These are phyloP conservation scores for Dactylellina haptotyla DNA, from an alignment of 2,329 filamentous ascomycete species.

Conservation along the genomic window DNA sequence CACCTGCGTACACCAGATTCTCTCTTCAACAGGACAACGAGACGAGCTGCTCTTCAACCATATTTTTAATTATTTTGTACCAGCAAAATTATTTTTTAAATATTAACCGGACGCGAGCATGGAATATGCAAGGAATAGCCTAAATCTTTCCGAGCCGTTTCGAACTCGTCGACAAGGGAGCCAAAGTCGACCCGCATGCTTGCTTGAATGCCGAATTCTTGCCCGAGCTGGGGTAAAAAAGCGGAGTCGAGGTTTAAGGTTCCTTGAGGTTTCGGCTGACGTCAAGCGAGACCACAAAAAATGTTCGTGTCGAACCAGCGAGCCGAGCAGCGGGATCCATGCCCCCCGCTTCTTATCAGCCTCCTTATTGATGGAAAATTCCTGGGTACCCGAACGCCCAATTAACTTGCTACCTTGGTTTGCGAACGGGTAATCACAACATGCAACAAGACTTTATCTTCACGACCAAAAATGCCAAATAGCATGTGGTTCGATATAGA, in stretches of 20 bases:
- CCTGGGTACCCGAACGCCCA: not conserved
- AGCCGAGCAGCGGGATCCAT: slow-evolving; percentile 25
- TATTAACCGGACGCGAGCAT: slow-evolving; percentile 6
- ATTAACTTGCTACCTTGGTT: slow-evolving; percentile 26
- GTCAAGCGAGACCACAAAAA: slow-evolving; percentile 31
- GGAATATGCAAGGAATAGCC: slow-evolving; percentile 15
- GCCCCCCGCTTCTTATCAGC: slow-evolving; percentile 11
- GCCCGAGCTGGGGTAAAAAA: slow-evolving; percentile 34
- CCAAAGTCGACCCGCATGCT: not conserved
- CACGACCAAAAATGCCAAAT: not conserved
- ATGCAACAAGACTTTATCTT: slow-evolving; percentile 30
- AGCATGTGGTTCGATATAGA: not conserved
- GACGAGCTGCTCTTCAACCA: not conserved
- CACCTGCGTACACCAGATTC: no score
- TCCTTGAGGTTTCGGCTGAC: slow-evolving; percentile 22
- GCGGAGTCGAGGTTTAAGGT: slow-evolving; percentile 24
- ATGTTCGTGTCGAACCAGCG: slow-evolving; percentile 30
- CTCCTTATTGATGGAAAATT: slow-evolving; percentile 51
- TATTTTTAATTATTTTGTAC: slow-evolving; percentile 2
- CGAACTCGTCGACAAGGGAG: not conserved
- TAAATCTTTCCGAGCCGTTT: slow-evolving; percentile 40
- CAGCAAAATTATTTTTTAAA: not conserved
- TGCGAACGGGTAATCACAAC: slow-evolving; percentile 14
- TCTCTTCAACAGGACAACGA: slow-evolving; percentile 1
- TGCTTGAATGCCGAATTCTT: slow-evolving; percentile 32